Conservation (phyloP, 1,139 yeast genomes). For the Scheffersomyces segobiensis region DNA sequence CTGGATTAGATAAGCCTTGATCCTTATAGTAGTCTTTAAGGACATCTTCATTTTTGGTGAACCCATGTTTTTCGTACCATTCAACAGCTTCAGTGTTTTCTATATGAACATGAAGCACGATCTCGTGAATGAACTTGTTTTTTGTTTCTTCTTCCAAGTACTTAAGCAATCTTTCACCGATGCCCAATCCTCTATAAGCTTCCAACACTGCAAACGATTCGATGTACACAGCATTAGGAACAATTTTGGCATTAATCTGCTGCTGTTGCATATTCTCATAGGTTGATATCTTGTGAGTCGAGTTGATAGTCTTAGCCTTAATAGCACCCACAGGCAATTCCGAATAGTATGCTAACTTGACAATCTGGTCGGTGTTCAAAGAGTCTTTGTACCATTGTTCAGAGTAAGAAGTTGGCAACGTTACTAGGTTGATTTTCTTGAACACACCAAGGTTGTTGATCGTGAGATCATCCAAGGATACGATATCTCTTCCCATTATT, state of each 20-base stretch:
- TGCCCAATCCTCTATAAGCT: conserved; percentile 58
- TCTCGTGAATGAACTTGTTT: conserved; percentile 52
- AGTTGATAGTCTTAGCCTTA: conserved; percentile 48
- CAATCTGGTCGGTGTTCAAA: conserved; percentile 34
- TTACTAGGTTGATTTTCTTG: conserved; percentile 46
- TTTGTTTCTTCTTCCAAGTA: conserved; percentile 57
- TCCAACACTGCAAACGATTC: conserved; percentile 67
- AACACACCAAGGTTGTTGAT: conserved; percentile 55
- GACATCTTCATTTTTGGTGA: conserved; percentile 34
- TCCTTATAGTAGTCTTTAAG: conserved; percentile 53
- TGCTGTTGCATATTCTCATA: conserved; percentile 27
- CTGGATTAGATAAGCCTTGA: conserved; percentile 46
- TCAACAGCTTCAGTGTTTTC: conserved; percentile 44
- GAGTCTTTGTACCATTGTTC: conserved; percentile 47
- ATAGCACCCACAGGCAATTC: conserved; percentile 76
- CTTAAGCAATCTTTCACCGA: conserved; percentile 60
- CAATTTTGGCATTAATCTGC: conserved; percentile 29
- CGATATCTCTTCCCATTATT: conserved; percentile 32
- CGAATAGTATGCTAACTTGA: conserved; percentile 52
- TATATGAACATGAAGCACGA: conserved; percentile 61
- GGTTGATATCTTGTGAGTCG: conserved; percentile 21
- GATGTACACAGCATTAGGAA: conserved; percentile 58
- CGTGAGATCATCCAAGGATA: conserved; percentile 58
- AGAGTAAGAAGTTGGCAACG: conserved; percentile 44
- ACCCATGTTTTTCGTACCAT: conserved; percentile 62